Evolutionary conservation across 2,329 filamentous ascomycete genomes (phyloP), one percentile per base, ranked within the genome.

Genomic region (Penicillium italicum): DNA sequence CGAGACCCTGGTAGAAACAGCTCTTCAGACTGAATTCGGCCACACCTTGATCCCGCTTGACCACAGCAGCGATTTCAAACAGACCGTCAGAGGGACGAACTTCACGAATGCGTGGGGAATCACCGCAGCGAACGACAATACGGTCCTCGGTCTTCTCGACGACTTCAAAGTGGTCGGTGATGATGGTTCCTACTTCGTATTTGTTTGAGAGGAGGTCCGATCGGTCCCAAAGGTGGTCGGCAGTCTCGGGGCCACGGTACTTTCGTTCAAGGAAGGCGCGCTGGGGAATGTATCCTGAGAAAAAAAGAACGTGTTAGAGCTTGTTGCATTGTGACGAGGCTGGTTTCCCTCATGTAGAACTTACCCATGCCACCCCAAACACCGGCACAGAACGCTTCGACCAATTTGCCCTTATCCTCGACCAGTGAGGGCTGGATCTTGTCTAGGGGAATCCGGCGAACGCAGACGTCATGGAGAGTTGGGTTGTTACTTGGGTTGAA

Each of bases 121-220:
- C 87, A 16, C 87, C 87, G 61, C 83, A 87, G 22, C 87, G 82
- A 22, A 89, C 79, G 0, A 84, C 78, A 56, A 89, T 85, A 11
- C 79, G 76, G 7, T 78, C 79, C 0, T 81, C 75, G 0, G 82
- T 85, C 72, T 86, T 86, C 50, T 85, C 82, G 1, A 90, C 75
- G 0, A 90, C 85, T 69, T 89, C 85, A 66, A 90, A 90, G 70
- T 90, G 87, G 67, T 90, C 85, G 3, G 84, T 87, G 55, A 90
- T 81, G 38, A 77, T 68, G 1, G 86, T 87, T 33, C 86, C 86
- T 37, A 80, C 76, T 20, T 85, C 80, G 67, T 89, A 90, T 10
- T 62, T 77, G 55, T 77, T 83, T n/a, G 72, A 63, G 6, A 77
- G 69, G 1, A 90, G 79, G 49, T 85, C 78, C 11, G 79, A 71